phyloP scores from a whole-genome alignment of 176 grass and related monocot genomes.

The Musa itinerans region DNA sequence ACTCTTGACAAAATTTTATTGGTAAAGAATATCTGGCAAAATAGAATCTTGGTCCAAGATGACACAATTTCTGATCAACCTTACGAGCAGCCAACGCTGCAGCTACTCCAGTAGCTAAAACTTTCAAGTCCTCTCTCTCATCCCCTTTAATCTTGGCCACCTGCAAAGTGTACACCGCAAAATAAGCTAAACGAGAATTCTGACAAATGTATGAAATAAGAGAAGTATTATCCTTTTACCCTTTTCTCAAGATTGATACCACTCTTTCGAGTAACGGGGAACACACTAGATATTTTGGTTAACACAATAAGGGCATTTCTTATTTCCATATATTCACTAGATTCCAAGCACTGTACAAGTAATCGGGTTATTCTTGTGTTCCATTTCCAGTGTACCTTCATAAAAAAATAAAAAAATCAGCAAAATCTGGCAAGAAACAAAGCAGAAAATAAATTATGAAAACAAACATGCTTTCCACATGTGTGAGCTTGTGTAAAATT shows the following conservation, averaged over 20 bases:
- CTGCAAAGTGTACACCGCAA: constrained; percentile 23
- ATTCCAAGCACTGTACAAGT: constrained; percentile 91
- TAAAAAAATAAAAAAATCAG: constrained; percentile 33
- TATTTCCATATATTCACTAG: constrained; percentile 99
- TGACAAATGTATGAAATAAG: constrained; percentile 4
- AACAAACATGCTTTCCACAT: background rate
- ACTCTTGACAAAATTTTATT: background rate
- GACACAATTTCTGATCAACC: constrained; percentile 28
- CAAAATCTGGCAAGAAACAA: background rate
- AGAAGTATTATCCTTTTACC: constrained; percentile 27
- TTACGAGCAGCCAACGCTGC: constrained; percentile 89
- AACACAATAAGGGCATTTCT: constrained; percentile 91
- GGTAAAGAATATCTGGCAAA: background rate
- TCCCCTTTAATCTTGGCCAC: constrained; percentile 88
- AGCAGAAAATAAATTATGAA: background rate
- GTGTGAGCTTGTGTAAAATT: background rate
- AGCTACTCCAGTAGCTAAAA: constrained; percentile 91
- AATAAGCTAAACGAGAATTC: constrained; percentile 17
- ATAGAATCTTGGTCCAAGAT: background rate
- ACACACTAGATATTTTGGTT: constrained; percentile 83
- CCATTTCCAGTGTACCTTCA: constrained; percentile 88
- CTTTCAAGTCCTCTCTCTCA: constrained; percentile 94
- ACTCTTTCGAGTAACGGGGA: constrained; percentile 81
- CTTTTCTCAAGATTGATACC: constrained; percentile 90
- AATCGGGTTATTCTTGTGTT: constrained; percentile 81